Evolutionary conservation across 2,329 filamentous ascomycete genomes (phyloP).

Genomic region (Colletotrichum destructivum): DNA sequence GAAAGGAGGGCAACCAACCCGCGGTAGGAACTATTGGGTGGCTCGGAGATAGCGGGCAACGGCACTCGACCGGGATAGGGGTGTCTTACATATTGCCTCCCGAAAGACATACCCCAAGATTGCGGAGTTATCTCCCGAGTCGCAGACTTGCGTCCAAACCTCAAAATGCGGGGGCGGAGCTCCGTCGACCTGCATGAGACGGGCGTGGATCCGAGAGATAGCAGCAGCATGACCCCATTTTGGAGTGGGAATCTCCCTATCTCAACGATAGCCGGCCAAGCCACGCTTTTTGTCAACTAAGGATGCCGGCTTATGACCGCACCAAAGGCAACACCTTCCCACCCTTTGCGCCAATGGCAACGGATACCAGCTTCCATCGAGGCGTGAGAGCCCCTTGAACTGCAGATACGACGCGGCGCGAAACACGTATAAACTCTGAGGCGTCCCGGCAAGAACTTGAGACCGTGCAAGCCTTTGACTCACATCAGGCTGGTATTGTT

Average conservation of each 20-base stretch:
- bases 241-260: conserved; percentile 21
- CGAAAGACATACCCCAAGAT: not conserved
- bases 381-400: not conserved
- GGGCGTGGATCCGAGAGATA: conserved; percentile 2
- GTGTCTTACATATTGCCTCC: not conserved
- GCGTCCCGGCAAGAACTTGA: not conserved
- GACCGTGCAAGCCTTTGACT: too few species aligned
- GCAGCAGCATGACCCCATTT: conserved; percentile 17
- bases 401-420: not conserved
- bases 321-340: not conserved
- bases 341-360: not conserved
- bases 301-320: not conserved
- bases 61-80: conserved; percentile 11
- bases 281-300: not conserved
- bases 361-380: not conserved
- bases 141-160: not conserved
- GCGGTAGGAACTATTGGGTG: not conserved
- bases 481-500: not conserved
- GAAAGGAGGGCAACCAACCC: too few species aligned
- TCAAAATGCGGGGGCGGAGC: conserved; percentile 37
- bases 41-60: conserved; percentile 3
- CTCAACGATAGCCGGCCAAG: conserved; percentile 26
- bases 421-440: conserved; percentile 27
- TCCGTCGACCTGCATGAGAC: conserved; percentile 24
- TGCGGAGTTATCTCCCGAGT: conserved; percentile 18